phyloP scores from a whole-genome alignment of 2,329 filamentous ascomycete species.

The Aspergillus brunneoviolaceus region DNA sequence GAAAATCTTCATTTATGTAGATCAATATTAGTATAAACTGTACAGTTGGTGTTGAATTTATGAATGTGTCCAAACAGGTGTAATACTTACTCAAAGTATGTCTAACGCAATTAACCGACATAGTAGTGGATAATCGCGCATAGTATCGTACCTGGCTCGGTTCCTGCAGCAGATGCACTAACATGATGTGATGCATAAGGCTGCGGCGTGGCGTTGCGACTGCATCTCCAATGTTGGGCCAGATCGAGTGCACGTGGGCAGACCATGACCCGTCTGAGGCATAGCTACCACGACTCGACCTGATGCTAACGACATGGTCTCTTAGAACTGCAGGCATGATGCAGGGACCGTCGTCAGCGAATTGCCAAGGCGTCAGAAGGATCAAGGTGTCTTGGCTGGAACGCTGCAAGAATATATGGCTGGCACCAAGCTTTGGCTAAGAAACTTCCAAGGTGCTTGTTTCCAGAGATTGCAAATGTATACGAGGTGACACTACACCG shows the following conservation, averaged over 20 bases:
- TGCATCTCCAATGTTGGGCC: neutral
- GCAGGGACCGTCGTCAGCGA: too few relatives aligned
- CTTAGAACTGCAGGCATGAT: neutral
- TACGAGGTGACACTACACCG: too few relatives aligned
- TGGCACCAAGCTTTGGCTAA: neutral
- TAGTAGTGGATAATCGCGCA: too few relatives aligned
- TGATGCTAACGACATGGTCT: neutral
- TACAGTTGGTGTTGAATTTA: too few relatives aligned
- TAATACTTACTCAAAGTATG: too few relatives aligned
- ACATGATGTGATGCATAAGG: neutral
- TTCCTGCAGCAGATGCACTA: too few relatives aligned
- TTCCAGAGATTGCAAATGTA: too few relatives aligned
- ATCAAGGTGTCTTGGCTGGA: neutral
- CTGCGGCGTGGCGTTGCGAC: neutral
- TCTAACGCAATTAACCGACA: too few relatives aligned
- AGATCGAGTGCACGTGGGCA: neutral
- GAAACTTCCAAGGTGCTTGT: neutral
- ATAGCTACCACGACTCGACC: neutral
- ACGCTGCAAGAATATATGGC: neutral
- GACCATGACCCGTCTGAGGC: neutral
- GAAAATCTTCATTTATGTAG: too few relatives aligned
- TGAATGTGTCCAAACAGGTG: too few relatives aligned
- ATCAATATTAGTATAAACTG: too few relatives aligned
- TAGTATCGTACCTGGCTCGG: too few relatives aligned
- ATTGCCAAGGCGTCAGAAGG: neutral